Evolutionary conservation across 192 early-diverging fungal genomes (phyloP).

Genomic region (Mortierella hygrophila): DNA sequence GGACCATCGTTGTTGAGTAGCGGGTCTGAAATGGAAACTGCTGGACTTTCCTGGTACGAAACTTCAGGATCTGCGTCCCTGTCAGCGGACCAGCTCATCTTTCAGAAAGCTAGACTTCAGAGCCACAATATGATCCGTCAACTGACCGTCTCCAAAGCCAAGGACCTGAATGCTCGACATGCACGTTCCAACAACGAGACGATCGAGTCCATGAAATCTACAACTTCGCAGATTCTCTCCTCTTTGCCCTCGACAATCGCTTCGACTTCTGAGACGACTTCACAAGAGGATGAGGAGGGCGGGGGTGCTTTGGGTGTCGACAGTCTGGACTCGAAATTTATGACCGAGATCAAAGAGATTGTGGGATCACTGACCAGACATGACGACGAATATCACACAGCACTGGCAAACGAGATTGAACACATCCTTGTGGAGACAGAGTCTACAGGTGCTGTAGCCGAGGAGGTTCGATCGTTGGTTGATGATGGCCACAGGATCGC

Average conservation of each 20-base stretch:
- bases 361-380: background rate
- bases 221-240: background rate
- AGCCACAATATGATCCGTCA: background rate
- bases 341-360: background rate
- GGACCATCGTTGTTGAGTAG: background rate
- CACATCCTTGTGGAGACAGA: background rate
- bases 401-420: constrained; percentile 12
- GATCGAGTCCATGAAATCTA: background rate
- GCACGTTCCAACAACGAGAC: background rate
- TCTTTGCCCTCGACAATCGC: background rate
- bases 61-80: background rate
- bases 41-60: constrained; percentile 8
- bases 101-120: constrained; percentile 7
- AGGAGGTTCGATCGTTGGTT: background rate
- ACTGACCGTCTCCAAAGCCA: background rate
- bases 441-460: background rate
- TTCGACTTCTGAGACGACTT: too few species aligned
- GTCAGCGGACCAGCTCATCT: constrained; percentile 15
- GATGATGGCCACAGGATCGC: background rate
- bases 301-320: background rate
- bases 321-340: constrained; percentile 11
- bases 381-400: constrained; percentile 1
- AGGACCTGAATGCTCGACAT: background rate
- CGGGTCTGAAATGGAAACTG: background rate
- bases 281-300: background rate